A percentile compares a stretch with the other conserved stretches of the same genome.
phyloP scores from a whole-genome alignment of 1,284 basidiomycete genomes.

The Malassezia slooffiae region DNA sequence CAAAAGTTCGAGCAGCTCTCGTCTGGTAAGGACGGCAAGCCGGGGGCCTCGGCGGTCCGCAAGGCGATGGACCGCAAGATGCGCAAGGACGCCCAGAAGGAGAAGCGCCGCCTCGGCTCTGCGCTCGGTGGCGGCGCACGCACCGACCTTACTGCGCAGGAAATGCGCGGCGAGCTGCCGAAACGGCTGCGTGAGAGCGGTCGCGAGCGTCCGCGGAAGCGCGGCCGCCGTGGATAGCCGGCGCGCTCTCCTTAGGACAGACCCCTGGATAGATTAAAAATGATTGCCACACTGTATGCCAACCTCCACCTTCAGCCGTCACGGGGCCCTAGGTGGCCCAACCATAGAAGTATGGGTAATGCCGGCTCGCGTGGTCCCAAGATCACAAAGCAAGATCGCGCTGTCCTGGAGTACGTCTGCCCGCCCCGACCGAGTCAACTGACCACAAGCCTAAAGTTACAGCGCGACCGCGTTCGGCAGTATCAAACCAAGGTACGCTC shows the following conservation, averaged over 20 bases:
- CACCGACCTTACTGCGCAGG: background rate
- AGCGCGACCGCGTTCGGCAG: slow-evolving; percentile 85
- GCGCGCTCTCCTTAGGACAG: too few relatives aligned
- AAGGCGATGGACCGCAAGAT: slow-evolving; percentile 15
- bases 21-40: background rate
- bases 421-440: too few relatives aligned
- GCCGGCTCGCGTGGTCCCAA: slow-evolving; percentile 49
- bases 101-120: slow-evolving; percentile 10
- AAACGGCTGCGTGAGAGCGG: background rate
- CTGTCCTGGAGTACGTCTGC: slow-evolving; percentile 76
- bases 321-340: background rate
- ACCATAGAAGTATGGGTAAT: slow-evolving; percentile 22
- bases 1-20: slow-evolving; percentile 14
- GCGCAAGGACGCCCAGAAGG: slow-evolving; percentile 10
- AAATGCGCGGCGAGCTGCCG: slow-evolving; percentile 50
- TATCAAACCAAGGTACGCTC: slow-evolving; percentile 76
- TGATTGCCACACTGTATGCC: too few relatives aligned
- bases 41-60: slow-evolving; percentile 4
- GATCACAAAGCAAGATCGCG: slow-evolving; percentile 83
- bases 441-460: slow-evolving; percentile 67
- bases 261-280: too few relatives aligned
- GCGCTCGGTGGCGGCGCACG: slow-evolving; percentile 13
- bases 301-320: too few relatives aligned
- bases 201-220: slow-evolving; percentile 3
- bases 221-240: slow-evolving; percentile 10